Evolutionary conservation across 768 basidiomycete species (phyloP).

Genomic region (Tulasnella sp.): DNA sequence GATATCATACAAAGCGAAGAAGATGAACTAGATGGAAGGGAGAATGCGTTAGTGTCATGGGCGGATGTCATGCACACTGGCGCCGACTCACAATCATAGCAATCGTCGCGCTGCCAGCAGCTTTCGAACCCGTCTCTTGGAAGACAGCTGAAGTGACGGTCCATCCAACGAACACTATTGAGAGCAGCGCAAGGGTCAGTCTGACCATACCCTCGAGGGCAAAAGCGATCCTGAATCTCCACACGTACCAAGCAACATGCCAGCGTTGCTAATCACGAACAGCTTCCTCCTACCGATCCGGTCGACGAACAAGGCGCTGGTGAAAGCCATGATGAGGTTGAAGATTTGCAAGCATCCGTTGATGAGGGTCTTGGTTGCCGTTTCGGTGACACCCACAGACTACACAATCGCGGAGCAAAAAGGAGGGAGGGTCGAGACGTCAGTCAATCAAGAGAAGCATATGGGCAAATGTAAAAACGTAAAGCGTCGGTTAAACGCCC

Average conservation of each 20-base stretch:
- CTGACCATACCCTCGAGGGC: neutral
- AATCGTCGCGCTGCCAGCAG: slow-evolving; percentile 34
- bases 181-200: neutral
- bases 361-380: slow-evolving; percentile 56
- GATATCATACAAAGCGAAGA: slow-evolving; percentile 30
- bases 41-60: neutral
- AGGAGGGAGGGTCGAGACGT: neutral
- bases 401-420: neutral
- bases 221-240: neutral
- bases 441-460: neutral
- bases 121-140: slow-evolving; percentile 19
- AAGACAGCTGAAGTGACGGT: slow-evolving; percentile 48
- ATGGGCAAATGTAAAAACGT: neutral
- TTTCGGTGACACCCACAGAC: slow-evolving; percentile 56
- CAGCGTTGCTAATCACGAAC: slow-evolving; percentile 61
- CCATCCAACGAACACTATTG: slow-evolving; percentile 57
- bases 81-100: slow-evolving; percentile 35
- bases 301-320: slow-evolving; percentile 63
- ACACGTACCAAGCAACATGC: slow-evolving; percentile 52
- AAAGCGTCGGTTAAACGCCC: neutral
- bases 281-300: slow-evolving; percentile 63
- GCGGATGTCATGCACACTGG: neutral
- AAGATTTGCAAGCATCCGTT: slow-evolving; percentile 65
- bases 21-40: slow-evolving; percentile 18
- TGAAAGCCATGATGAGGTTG: slow-evolving; percentile 56